Evolutionary conservation across 2,329 filamentous ascomycete species (phyloP).

Genomic region (Tolypocladium paradoxum): DNA sequence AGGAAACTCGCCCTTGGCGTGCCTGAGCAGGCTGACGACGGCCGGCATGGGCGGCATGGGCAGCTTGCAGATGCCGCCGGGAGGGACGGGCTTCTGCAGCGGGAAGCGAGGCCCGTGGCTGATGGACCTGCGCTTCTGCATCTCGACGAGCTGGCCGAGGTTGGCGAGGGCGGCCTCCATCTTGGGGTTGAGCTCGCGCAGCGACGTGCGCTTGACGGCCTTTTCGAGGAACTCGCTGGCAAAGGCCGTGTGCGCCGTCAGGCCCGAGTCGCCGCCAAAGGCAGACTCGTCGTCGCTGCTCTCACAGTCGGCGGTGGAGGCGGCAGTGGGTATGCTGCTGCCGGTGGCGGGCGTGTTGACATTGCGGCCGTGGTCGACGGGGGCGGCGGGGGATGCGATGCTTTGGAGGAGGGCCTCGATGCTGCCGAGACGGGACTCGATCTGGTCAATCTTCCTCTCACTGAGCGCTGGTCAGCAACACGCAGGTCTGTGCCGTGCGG

Average conservation of each 20-base stretch:
- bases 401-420: constrained; percentile 33
- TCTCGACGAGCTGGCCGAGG: constrained; percentile 39
- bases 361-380: constrained; percentile 7
- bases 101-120: constrained; percentile 33
- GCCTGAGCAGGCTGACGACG: constrained; percentile 37
- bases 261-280: constrained; percentile 36
- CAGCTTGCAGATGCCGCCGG: constrained; percentile 37
- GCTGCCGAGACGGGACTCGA: constrained; percentile 31
- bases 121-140: constrained; percentile 33
- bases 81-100: constrained; percentile 33
- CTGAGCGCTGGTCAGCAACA: constrained; percentile 16
- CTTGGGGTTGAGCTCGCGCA: constrained; percentile 34
- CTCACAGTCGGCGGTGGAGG: constrained; percentile 23
- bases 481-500: not conserved
- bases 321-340: constrained; percentile 13
- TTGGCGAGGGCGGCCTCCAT: constrained; percentile 42
- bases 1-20: constrained; percentile 29
- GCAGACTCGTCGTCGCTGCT: constrained; percentile 29
- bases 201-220: constrained; percentile 36
- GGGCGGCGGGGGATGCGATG: constrained; percentile 18
- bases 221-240: constrained; percentile 43
- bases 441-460: constrained; percentile 42
- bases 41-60: constrained; percentile 42
- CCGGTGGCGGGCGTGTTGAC: constrained; percentile 14
- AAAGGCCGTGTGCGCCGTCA: constrained; percentile 41